Percentiles rank a stretch among this genome's conserved stretches.
Evolutionary conservation across 345 rosid species (phyloP).

Genomic region (sweet orange (Citrus sinensis)): DVS_A1.0 CM039169.1:29520501-29521000

Average conservation of each 20-base stretch:
- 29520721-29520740: background rate
- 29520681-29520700: background rate
- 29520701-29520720: background rate
- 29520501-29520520: background rate
- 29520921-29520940: too few species aligned
- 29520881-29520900: background rate
- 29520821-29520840: background rate
- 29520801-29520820: background rate
- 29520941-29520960: background rate
- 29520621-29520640: slow-evolving; percentile 71
- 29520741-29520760: background rate
- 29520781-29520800: background rate
- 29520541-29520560: background rate
- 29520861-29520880: background rate
- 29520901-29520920: background rate
- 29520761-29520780: background rate
- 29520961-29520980: background rate
- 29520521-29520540: background rate
- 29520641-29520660: background rate
- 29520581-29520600: slow-evolving; percentile 92
- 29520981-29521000: background rate
- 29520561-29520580: slow-evolving; percentile 83
- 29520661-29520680: background rate
- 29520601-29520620: slow-evolving; percentile 89
- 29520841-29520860: background rate